phyloP scores from a whole-genome alignment of 1,284 basidiomycete species.

The Puccinia novopanici region DNA sequence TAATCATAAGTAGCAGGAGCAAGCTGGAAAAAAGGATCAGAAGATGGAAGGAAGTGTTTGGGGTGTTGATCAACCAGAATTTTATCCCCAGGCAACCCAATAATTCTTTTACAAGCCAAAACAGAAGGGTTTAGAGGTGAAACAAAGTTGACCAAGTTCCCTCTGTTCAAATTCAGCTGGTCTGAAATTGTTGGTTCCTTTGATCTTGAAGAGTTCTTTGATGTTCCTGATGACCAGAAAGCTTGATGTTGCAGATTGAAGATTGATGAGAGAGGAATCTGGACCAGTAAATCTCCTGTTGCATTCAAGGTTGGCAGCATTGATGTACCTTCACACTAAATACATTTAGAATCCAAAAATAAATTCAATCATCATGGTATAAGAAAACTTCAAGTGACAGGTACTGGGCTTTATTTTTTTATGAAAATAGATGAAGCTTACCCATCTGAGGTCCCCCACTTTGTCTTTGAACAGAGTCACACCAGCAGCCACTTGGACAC shows the following conservation, averaged over 20 bases:
- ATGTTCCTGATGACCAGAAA: neutral
- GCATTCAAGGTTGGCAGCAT: conserved; percentile 49
- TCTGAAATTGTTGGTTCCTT: neutral
- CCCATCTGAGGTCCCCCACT: conserved; percentile 49
- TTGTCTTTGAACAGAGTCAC: conserved; percentile 46
- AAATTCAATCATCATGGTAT: too few relatives aligned
- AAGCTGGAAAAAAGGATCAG: neutral
- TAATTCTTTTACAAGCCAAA: conserved; percentile 45
- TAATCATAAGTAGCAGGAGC: neutral
- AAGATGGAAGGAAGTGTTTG: neutral
- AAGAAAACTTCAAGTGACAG: too few relatives aligned
- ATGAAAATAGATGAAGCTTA: conserved; percentile 13
- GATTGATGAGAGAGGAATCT: conserved; percentile 22
- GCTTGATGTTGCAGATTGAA: neutral
- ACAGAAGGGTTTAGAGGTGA: conserved; percentile 46
- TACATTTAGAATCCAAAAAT: neutral
- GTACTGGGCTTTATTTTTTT: neutral
- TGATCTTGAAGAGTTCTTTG: neutral
- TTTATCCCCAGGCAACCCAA: conserved; percentile 45
- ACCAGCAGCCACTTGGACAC: conserved; percentile 28
- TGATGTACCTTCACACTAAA: conserved; percentile 47
- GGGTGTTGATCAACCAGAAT: conserved; percentile 24
- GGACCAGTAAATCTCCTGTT: conserved; percentile 46
- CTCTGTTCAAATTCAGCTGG: conserved; percentile 27
- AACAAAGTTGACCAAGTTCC: conserved; percentile 41